Conservation (phyloP, 495 filamentous ascomycete genomes). For the Trichoderma virens region DNA sequence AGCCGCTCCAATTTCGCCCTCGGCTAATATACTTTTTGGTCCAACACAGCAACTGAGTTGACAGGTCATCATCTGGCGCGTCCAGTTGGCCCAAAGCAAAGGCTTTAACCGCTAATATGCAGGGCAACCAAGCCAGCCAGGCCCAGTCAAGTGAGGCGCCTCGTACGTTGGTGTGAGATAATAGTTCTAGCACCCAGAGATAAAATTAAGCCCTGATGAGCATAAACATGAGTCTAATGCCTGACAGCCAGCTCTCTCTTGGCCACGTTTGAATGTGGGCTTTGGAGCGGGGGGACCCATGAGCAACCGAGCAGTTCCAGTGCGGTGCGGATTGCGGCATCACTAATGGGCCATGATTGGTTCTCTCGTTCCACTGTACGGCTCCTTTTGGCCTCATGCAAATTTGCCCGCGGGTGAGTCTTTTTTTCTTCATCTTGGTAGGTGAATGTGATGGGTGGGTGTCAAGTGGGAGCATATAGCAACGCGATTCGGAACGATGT, state of each 20-base stretch:
- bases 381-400: background rate
- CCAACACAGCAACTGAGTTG: background rate
- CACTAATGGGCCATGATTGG: background rate
- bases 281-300: background rate
- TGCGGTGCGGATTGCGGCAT: background rate
- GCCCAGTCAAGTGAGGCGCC: background rate
- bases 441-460: background rate
- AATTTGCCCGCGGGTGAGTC: background rate
- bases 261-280: background rate
- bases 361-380: background rate
- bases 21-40: slow-evolving; percentile 2
- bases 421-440: background rate
- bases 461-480: no score
- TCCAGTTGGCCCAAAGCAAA: background rate
- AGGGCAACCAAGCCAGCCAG: background rate
- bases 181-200: background rate
- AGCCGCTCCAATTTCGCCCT: background rate
- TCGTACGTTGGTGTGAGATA: background rate
- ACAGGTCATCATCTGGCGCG: slow-evolving; percentile 2
- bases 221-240: background rate
- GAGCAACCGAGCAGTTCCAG: background rate
- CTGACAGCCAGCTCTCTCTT: background rate
- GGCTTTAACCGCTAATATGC: background rate
- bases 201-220: background rate
- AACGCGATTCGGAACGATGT: no score